Percentiles rank a stretch among this genome's conserved stretches.
These are phyloP conservation scores for Vigna reflexopilosa DNA, from an alignment of 306 rosid species.

Conservation along the genomic window DNA sequence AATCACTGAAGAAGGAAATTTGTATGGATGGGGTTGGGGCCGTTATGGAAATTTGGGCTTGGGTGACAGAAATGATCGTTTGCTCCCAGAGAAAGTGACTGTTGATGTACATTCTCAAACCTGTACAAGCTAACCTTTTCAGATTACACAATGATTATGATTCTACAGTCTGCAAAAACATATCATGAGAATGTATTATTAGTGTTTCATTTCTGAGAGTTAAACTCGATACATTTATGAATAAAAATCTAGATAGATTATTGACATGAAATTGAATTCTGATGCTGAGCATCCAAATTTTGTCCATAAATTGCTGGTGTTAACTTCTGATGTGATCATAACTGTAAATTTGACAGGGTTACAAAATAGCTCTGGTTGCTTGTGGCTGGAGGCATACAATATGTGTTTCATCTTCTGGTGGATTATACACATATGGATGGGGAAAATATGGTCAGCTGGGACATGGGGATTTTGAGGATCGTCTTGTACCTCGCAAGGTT, in stretches of 20 bases:
- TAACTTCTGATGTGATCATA: slow-evolving; percentile 23
- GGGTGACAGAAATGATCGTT: slow-evolving; percentile 89
- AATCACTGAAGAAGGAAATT: slow-evolving; percentile 78
- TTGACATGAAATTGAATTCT: background rate
- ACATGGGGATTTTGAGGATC: slow-evolving; percentile 90
- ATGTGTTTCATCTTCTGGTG: slow-evolving; percentile 75
- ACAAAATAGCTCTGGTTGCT: slow-evolving; percentile 83
- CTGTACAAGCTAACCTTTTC: slow-evolving; percentile 21
- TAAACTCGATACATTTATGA: background rate
- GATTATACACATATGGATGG: slow-evolving; percentile 87
- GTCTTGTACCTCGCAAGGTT: slow-evolving; percentile 80
- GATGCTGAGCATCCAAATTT: background rate
- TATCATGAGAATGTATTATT: background rate
- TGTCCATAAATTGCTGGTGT: background rate
- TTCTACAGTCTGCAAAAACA: slow-evolving; percentile 10
- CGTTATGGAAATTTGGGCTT: slow-evolving; percentile 95
- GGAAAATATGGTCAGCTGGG: slow-evolving; percentile 97
- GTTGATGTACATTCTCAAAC: slow-evolving; percentile 64
- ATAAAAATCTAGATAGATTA: background rate
- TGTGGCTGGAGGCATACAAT: slow-evolving; percentile 99
- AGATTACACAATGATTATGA: slow-evolving; percentile 24
- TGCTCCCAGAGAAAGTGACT: slow-evolving; percentile 80
- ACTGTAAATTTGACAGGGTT: slow-evolving; percentile 58
- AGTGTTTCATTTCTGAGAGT: background rate
- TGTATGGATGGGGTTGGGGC: slow-evolving; percentile 99